phyloP scores from a whole-genome alignment of 73 alveolate genomes.

The Tetrahymena thermophila region DNA sequence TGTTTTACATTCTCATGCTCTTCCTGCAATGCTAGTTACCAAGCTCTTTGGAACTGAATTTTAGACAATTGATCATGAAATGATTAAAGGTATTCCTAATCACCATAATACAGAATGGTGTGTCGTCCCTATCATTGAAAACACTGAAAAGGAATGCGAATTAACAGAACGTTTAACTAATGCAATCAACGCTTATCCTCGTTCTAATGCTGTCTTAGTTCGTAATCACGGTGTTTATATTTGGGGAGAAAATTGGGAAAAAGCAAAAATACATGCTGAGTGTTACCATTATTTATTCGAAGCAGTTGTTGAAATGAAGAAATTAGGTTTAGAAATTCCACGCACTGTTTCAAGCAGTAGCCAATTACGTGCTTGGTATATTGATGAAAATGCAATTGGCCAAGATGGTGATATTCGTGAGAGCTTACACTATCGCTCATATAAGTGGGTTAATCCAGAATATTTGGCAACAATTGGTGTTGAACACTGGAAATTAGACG shows the following conservation, averaged over 20 bases:
- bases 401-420: not conserved
- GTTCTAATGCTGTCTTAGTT: conserved; percentile 4
- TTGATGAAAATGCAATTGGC: not conserved
- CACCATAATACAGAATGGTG: not conserved
- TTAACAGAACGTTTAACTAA: not conserved
- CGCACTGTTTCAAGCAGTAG: not conserved
- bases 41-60: not conserved
- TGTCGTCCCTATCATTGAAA: conserved; percentile 3
- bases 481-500: not conserved
- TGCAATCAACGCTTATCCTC: conserved; percentile 6
- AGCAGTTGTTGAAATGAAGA: not conserved
- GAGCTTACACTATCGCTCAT: not conserved
- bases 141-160: conserved; percentile 10
- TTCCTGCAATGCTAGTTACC: conserved; percentile 3
- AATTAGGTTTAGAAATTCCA: not conserved
- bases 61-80: not conserved
- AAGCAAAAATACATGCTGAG: conserved; percentile 18
- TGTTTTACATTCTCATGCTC: not conserved
- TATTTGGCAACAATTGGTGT: not conserved
- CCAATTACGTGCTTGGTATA: not conserved
- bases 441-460: not conserved
- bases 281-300: conserved; percentile 6
- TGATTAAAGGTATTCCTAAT: conserved; percentile 5
- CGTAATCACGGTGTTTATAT: conserved; percentile 14
- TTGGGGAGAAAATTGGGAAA: conserved; percentile 16